Evolutionary conservation across 208 protist species (phyloP), one percentile per base, ranked within the genome.

Genomic region (Trypanosoma rangeli): DNA sequence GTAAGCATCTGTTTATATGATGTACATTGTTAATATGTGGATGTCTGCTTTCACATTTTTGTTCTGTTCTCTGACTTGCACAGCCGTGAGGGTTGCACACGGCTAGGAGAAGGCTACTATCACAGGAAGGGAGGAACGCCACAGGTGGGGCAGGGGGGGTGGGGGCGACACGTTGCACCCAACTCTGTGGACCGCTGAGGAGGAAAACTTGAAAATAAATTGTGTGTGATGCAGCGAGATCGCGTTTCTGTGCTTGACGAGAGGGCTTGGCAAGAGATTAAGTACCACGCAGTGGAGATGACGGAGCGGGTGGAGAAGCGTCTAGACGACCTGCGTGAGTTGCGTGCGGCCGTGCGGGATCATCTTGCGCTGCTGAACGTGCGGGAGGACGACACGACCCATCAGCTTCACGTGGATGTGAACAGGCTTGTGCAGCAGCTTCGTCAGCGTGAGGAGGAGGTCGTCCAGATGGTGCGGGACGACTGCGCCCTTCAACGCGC

Each of bases 1-100:
- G n/a, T 52, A 10, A 13, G n/a, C 9, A 52, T 52, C 15, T 52
- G 20, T 7, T 18, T 59, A 59, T 37, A 37, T 59, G n/a, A 64
- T 64, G 24, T 64, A 64, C 52, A 12, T 49, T n/a, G n/a, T n/a
- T n/a, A n/a, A 53, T 64, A 31, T 52, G 50, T 52, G 48, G n/a
- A 64, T 64, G 44, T 63, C 20, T 63, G 48, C 29, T 48, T 65
- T 65, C 26, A 53, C 33, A 5, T 55, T 56, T 66, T 37, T 67
- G 35, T 67, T 35, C 54, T 67, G 48, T 35, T 64, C 24, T 48
- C 50, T 48, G 37, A 24, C 3, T 5, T 37, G n/a, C 26, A 44
- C 28, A 9, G 42, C 31, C 26, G 20, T 28, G 22, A 55, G 24
- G 24, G 20, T 10, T 55, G 20, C 24, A 28, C 24, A 55, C 50